Evolutionary conservation across 2,329 filamentous ascomycete genomes (phyloP).

Genomic region (Myriangium duriaei): DNA sequence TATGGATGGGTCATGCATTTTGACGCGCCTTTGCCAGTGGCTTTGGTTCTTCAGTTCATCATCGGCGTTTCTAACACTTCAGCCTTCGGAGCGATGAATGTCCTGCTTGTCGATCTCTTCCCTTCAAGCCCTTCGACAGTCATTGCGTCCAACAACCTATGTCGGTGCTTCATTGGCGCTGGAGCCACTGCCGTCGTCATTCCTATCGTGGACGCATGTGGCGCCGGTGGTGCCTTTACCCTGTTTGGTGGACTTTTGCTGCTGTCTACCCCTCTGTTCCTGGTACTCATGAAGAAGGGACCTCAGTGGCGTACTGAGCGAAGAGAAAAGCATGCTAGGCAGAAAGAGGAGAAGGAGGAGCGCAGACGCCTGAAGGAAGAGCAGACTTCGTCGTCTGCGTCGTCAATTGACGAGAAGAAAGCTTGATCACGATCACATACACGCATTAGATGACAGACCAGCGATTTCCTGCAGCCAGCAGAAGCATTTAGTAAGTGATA

Average conservation of each 20-base stretch:
- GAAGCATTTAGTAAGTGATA: too few species aligned
- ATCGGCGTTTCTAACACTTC: constrained; percentile 46
- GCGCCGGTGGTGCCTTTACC: constrained; percentile 34
- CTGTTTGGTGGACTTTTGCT: constrained; percentile 31
- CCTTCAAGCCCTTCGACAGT: constrained; percentile 28
- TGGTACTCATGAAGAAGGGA: constrained; percentile 28
- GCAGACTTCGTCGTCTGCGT: constrained; percentile 1
- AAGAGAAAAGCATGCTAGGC: constrained; percentile 19
- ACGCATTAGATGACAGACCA: too few species aligned
- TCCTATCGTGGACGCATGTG: constrained; percentile 30
- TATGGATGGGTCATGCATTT: constrained; percentile 33
- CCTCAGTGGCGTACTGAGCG: constrained; percentile 33
- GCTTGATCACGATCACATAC: not conserved
- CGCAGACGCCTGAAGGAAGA: constrained; percentile 1
- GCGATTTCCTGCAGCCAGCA: too few species aligned
- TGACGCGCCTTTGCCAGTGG: constrained; percentile 26
- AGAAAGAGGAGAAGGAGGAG: constrained; percentile 12
- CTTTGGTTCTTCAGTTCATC: constrained; percentile 38
- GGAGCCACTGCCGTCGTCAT: constrained; percentile 27
- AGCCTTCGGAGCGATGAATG: constrained; percentile 39
- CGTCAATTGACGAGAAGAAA: not conserved
- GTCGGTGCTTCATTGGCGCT: constrained; percentile 26
- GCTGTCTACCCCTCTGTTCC: constrained; percentile 28
- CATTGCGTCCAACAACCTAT: constrained; percentile 26
- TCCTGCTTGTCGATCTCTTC: constrained; percentile 32